A percentile compares a stretch with the other conserved stretches of the same genome.
Evolutionary conservation across 257 asterid species (phyloP).

Genomic region (Linderniella brevidens): DNA sequence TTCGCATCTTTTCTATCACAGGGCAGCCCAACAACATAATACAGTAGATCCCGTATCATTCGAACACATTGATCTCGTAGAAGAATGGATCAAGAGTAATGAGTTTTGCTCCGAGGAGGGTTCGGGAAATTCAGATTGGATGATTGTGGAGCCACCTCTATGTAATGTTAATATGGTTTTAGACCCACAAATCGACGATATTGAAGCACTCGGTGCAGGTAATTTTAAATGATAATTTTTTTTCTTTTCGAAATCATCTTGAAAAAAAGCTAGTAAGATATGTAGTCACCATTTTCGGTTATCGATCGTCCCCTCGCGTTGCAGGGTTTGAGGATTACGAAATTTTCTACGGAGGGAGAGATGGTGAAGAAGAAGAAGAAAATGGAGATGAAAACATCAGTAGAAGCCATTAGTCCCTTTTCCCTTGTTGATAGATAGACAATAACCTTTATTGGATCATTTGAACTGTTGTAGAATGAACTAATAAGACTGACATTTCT

Average conservation of each 20-base stretch:
- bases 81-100: constrained; percentile 62
- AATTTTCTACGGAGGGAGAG: constrained; percentile 53
- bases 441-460: too few relatives aligned
- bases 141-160: constrained; percentile 63
- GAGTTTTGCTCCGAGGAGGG: constrained; percentile 25
- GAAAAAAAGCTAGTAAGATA: neutral
- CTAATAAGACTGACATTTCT: too few relatives aligned
- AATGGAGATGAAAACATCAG: constrained; percentile 27
- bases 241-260: constrained; percentile 4
- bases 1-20: constrained; percentile 9
- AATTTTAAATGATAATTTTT: constrained; percentile 16
- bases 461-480: too few relatives aligned
- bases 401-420: constrained; percentile 10
- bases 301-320: constrained; percentile 7
- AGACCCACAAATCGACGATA: constrained; percentile 46
- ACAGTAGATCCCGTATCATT: constrained; percentile 55
- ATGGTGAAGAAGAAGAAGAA: constrained; percentile 53
- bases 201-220: constrained; percentile 80
- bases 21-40: constrained; percentile 29
- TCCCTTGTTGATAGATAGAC: too few relatives aligned
- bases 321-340: constrained; percentile 82
- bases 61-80: constrained; percentile 36
- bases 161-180: constrained; percentile 34
- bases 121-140: constrained; percentile 48
- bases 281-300: constrained; percentile 1